Percentiles rank a stretch among this genome's conserved stretches.
phyloP scores from a whole-genome alignment of 2,329 filamentous ascomycete species.

The Phialophora chinensis region DNA sequence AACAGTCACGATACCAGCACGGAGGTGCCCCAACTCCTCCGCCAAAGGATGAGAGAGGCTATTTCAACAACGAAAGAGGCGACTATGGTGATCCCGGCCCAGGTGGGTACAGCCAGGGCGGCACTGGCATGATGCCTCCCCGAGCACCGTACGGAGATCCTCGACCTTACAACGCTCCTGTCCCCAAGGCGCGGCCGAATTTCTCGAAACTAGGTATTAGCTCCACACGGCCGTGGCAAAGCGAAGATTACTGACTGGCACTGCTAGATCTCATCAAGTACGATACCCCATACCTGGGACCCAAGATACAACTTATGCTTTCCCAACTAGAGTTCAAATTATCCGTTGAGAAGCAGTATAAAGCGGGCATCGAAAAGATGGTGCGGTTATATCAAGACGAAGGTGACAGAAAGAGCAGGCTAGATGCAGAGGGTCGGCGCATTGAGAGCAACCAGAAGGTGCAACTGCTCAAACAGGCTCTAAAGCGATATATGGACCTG shows the following conservation, averaged over 20 bases:
- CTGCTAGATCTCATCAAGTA: conserved; percentile 94
- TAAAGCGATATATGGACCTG: conserved; percentile 96
- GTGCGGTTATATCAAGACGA: conserved; percentile 96
- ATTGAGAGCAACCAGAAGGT: conserved; percentile 99
- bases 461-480: conserved; percentile 87
- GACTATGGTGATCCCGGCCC: conserved; percentile 66
- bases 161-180: conserved; percentile 65
- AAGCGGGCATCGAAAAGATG: conserved; percentile 99
- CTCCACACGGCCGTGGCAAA: not conserved
- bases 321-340: conserved; percentile 99
- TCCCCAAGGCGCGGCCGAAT: conserved; percentile 80
- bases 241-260: not conserved
- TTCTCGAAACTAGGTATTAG: conserved; percentile 88
- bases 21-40: conserved; percentile 67
- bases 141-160: conserved; percentile 78
- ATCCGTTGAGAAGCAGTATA: conserved; percentile 98
- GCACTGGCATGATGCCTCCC: conserved; percentile 78
- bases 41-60: conserved; percentile 69
- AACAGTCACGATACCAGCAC: conserved; percentile 30
- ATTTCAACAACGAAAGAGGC: conserved; percentile 60
- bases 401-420: conserved; percentile 92
- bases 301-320: conserved; percentile 98
- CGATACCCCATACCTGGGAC: conserved; percentile 91
- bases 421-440: conserved; percentile 85
- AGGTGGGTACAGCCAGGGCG: conserved; percentile 63